Conservation (phyloP, 1,139 yeast genomes). For the Nakaseomyces bracarensis region DNA sequence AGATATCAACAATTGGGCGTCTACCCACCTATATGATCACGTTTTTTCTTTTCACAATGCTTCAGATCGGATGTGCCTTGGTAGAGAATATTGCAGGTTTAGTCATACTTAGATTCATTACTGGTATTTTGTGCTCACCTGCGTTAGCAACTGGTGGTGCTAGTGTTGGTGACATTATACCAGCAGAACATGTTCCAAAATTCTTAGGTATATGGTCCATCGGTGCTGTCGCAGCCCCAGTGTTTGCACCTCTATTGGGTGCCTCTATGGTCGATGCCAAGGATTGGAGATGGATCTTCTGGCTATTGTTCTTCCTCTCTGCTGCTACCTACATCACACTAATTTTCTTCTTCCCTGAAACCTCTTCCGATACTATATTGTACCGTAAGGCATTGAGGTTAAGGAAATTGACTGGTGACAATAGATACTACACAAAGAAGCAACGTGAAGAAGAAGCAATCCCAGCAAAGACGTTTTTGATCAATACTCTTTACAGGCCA, state of each 20-base stretch:
- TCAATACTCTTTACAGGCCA: constrained; percentile 45
- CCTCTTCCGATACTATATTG: constrained; percentile 40
- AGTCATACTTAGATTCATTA: constrained; percentile 44
- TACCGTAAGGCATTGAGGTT: constrained; percentile 41
- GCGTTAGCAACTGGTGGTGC: constrained; percentile 55
- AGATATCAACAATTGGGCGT: constrained; percentile 47
- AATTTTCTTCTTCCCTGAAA: constrained; percentile 42
- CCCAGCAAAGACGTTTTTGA: constrained; percentile 26
- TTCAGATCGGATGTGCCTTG: constrained; percentile 55
- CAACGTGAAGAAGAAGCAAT: not conserved
- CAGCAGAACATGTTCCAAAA: constrained; percentile 36
- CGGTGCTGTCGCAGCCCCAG: constrained; percentile 53
- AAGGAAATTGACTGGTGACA: constrained; percentile 41
- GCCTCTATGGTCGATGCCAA: constrained; percentile 39
- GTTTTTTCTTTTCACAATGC: constrained; percentile 45
- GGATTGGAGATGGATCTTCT: constrained; percentile 43
- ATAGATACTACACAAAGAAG: constrained; percentile 31
- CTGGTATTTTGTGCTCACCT: constrained; percentile 49
- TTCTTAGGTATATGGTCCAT: constrained; percentile 44
- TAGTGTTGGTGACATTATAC: constrained; percentile 45
- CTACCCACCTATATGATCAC: constrained; percentile 45
- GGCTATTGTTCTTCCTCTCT: constrained; percentile 38
- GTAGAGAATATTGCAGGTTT: constrained; percentile 45
- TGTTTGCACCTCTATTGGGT: constrained; percentile 57
- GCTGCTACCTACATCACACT: constrained; percentile 35